Evolutionary conservation across 495 filamentous ascomycete genomes (phyloP).

Genomic region (Penicillium argentinense): DNA sequence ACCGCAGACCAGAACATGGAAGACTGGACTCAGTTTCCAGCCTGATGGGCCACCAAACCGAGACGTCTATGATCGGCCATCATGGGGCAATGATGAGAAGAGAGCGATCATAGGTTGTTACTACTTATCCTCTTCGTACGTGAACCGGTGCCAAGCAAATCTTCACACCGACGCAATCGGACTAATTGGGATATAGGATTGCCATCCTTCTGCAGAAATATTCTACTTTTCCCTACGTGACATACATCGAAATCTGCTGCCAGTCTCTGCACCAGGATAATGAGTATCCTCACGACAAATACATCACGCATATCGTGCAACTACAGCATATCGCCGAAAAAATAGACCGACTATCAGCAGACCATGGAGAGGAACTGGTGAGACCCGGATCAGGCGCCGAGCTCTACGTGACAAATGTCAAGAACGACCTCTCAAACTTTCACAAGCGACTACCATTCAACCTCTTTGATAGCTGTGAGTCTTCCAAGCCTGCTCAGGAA

Average conservation of each 20-base stretch:
- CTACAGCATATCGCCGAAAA: slow-evolving; percentile 28
- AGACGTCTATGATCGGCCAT: slow-evolving; percentile 6
- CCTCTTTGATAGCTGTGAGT: slow-evolving; percentile 19
- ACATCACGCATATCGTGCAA: slow-evolving; percentile 20
- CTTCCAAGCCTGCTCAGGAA: neutral
- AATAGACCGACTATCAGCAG: slow-evolving; percentile 18
- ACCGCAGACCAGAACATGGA: slow-evolving; percentile 25
- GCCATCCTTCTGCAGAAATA: slow-evolving; percentile 23
- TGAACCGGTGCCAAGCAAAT: too few species aligned
- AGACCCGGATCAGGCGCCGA: slow-evolving; percentile 19
- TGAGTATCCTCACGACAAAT: slow-evolving; percentile 18
- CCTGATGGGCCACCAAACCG: neutral
- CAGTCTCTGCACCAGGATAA: slow-evolving; percentile 10
- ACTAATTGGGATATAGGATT: too few species aligned
- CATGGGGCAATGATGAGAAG: slow-evolving; percentile 24
- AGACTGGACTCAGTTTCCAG: slow-evolving; percentile 17
- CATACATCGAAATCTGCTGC: slow-evolving; percentile 24
- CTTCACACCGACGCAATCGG: too few species aligned
- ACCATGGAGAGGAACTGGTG: slow-evolving; percentile 9
- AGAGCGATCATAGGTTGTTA: slow-evolving; percentile 24
- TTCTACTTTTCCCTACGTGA: slow-evolving; percentile 14
- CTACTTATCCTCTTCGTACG: slow-evolving; percentile 26
- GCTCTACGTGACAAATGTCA: slow-evolving; percentile 21
- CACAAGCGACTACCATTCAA: slow-evolving; percentile 12
- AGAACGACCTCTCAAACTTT: slow-evolving; percentile 21